Base-by-base conservation (phyloP, 805 yeast genomes). In the Nakazawaea siamensis region DNA sequence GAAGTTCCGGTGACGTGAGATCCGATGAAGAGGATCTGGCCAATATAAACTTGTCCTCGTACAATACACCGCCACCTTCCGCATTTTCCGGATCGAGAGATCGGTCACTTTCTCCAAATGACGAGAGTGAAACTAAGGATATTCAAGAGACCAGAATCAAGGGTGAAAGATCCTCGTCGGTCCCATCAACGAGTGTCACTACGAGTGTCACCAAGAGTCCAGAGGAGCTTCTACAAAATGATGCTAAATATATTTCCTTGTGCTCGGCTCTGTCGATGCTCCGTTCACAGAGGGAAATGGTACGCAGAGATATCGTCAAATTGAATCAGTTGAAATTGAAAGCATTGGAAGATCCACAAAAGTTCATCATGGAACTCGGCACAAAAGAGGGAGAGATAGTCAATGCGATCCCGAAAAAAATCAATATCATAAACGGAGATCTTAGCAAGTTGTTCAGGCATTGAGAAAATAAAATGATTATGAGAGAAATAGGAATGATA, bases 211-310 rank as follows among this genome's bases (percentile, higher is more conserved):
- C n/a, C 20, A 19, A 18, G 14, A 16, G 37, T 12, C 20, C 35
- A n/a, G 31, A 37, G 17, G 29, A 23, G 23, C 26, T 36, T 23
- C 33, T 44, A 16, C 43, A 40, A 24, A 28, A 38, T 12, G 36
- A 42, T 33, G 42, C 39, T 4, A 42, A 41, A 16, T 44, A 41
- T 19, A 35, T 41, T 5, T 31, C 48, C n/a, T 33, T 44, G 5
- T 37, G 44, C 18, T 41, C 48, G 10, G 38, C 42, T 3, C 21
- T 41, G 16, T 24, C 42, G 5, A 7, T 43, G 26, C 40, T 44
- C 12, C 38, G 41, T 27, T 18, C 34, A 8, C 48, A 44, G 35
- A 16, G 39, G 20, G 30, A 27, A 14, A 31, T 24, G 27, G 35
- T 38, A 11, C 24, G 25, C 14, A 33, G 24, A 11, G 45, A 44